Evolutionary conservation across 805 yeast genomes (phyloP).

Genomic region (Peterozyma toletana): DNA sequence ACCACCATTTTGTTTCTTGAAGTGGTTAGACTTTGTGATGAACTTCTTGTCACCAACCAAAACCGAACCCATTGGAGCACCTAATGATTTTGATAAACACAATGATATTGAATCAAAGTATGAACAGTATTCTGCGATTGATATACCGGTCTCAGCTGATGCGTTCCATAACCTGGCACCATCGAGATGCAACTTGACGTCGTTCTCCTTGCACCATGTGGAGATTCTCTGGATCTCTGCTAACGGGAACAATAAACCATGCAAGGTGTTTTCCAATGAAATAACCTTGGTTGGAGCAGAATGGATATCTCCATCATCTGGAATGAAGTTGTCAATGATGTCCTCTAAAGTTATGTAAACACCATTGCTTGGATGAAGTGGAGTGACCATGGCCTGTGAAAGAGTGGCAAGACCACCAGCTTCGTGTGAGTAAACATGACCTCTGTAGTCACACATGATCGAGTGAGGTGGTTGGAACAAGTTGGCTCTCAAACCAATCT

Average conservation of each 20-base stretch:
- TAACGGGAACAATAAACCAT: constrained; percentile 74
- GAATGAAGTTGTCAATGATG: constrained; percentile 48
- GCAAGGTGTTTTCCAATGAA: constrained; percentile 82
- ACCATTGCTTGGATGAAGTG: constrained; percentile 76
- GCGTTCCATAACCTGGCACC: constrained; percentile 98
- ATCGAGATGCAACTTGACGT: constrained; percentile 70
- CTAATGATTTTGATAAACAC: constrained; percentile 83
- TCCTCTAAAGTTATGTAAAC: constrained; percentile 75
- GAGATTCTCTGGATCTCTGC: constrained; percentile 71
- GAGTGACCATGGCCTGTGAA: constrained; percentile 87
- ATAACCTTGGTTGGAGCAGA: constrained; percentile 82
- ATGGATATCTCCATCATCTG: constrained; percentile 80
- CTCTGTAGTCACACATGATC: constrained; percentile 78
- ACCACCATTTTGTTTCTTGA: constrained; percentile 90
- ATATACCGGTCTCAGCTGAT: constrained; percentile 61
- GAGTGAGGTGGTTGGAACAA: constrained; percentile 78
- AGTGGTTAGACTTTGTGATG: constrained; percentile 70
- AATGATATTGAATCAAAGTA: constrained; percentile 85
- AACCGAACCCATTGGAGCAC: constrained; percentile 91
- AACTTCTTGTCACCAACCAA: constrained; percentile 60
- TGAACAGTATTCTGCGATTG: constrained; percentile 63
- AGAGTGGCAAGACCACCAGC: constrained; percentile 89
- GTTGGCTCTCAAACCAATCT: constrained; percentile 72
- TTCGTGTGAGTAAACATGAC: constrained; percentile 78
- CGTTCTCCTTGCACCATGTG: constrained; percentile 55